Evolutionary conservation across 345 rosid species (phyloP).

Genomic region (Ceriops decandra): DNA sequence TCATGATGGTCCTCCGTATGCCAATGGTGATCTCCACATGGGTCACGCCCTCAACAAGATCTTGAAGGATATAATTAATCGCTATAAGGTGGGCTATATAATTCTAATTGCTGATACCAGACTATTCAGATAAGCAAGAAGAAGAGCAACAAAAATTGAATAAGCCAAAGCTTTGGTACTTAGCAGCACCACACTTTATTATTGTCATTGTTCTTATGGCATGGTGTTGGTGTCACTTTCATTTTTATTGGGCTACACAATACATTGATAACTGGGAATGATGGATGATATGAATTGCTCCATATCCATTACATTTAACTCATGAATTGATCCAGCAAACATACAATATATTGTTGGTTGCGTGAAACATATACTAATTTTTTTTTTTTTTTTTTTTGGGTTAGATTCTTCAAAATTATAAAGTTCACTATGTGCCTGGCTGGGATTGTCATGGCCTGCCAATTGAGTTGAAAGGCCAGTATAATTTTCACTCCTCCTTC

Average conservation of each 20-base stretch:
- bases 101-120: not conserved
- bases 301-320: not conserved
- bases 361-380: not conserved
- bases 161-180: too few relatives aligned
- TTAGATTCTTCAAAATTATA: constrained; percentile 85
- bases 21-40: constrained; percentile 89
- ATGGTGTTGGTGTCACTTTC: not conserved
- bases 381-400: constrained; percentile 17
- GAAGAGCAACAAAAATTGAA: too few relatives aligned
- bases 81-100: constrained; percentile 61
- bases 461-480: constrained; percentile 93
- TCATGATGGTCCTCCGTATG: constrained; percentile 98
- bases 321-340: not conserved
- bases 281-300: not conserved
- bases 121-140: too few relatives aligned
- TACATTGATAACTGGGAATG: not conserved
- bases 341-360: not conserved
- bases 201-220: too few relatives aligned
- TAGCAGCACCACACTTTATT: too few relatives aligned
- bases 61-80: constrained; percentile 89
- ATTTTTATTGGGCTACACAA: not conserved
- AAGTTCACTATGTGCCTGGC: constrained; percentile 83
- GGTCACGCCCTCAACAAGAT: constrained; percentile 98
- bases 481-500: constrained; percentile 1
- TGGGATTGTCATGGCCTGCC: constrained; percentile 99